Base-by-base conservation (phyloP, 352 stramenopile species). In the Phytophthora hibernalis region DNA sequence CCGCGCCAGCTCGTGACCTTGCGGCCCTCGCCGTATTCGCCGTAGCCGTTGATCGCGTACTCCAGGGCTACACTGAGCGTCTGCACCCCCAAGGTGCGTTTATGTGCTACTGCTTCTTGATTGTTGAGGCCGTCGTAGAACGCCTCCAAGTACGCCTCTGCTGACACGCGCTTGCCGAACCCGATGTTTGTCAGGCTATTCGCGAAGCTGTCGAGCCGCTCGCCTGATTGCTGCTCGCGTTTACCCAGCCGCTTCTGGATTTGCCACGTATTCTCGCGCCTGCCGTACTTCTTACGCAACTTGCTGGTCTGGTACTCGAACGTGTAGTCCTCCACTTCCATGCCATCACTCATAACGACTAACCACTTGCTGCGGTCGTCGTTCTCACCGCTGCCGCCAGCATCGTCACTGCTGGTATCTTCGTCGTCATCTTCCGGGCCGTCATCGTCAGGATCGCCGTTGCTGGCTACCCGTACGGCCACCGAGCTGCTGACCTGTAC, bases 211-310 rank as follows among this genome's bases (percentile, higher is more conserved):
- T 20, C n/a, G 1, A 58, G 21, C 5, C 35, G 18, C 13, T 58
- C 51, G 16, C 51, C 51, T 0, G 51, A 18, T 8, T 47, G 50
- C 33, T 58, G 51, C 3, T 35, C 33, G 0, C 50, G 50, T 6
- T 10, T 11, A 3, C 20, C 18, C 0, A 56, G 18, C 1, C 51
- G 51, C 11, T 58, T 31, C 7, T 58, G 51, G 0, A 58, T 48
- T 22, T 33, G 4, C 7, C 26, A 58, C 22, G 22, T 18, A 35
- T 48, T 37, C 0, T 47, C 51, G 1, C 35, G 18, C 0, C 51
- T 35, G 5, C 51, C 51, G 18, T 26, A 58, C 33, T 58, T 56
- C 33, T 47, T 58, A 11, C 35, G 9, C 35, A 58, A 13, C 35
- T 11, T 33, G 20, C 15, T 2, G 0, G 15, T 16, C 35, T 38